Conservation (phyloP, 2,329 filamentous ascomycete species). For the Beauveria bassiana region DNA sequence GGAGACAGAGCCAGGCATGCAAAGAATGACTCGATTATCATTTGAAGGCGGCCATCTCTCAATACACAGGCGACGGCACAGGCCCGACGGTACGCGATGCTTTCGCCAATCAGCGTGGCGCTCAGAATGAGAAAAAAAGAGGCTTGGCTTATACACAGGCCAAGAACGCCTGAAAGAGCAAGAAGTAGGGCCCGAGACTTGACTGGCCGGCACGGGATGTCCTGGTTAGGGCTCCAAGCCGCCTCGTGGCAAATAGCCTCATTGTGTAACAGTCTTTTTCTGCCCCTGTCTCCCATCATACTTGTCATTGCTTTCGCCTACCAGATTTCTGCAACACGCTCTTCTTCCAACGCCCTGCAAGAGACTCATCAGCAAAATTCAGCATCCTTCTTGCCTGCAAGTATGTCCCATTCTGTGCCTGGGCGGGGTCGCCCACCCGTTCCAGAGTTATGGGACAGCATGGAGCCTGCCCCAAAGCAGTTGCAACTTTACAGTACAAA, state of each 20-base stretch:
- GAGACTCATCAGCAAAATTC: background rate
- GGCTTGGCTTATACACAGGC: background rate
- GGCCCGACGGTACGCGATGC: too few species aligned
- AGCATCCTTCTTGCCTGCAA: background rate
- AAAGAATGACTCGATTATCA: too few species aligned
- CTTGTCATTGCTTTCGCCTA: too few species aligned
- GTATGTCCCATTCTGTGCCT: background rate
- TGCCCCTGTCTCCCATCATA: background rate
- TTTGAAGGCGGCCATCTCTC: too few species aligned
- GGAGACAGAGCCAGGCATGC: too few species aligned
- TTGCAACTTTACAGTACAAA: too few species aligned
- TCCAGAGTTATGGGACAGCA: conserved; percentile 9
- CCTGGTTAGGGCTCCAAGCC: background rate
- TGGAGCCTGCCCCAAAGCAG: background rate
- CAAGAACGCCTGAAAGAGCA: background rate
- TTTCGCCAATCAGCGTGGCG: too few species aligned
- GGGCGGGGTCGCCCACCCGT: background rate
- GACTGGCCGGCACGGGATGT: background rate
- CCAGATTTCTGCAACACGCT: too few species aligned
- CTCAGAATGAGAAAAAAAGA: too few species aligned
- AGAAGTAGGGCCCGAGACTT: background rate
- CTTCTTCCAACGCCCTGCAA: background rate
- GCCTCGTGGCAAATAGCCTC: background rate
- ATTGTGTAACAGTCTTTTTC: background rate
- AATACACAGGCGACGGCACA: too few species aligned